These are phyloP conservation scores for Ocimum tenuiflorum DNA, from an alignment of 257 asterid species.

Conservation along the genomic window DNA sequence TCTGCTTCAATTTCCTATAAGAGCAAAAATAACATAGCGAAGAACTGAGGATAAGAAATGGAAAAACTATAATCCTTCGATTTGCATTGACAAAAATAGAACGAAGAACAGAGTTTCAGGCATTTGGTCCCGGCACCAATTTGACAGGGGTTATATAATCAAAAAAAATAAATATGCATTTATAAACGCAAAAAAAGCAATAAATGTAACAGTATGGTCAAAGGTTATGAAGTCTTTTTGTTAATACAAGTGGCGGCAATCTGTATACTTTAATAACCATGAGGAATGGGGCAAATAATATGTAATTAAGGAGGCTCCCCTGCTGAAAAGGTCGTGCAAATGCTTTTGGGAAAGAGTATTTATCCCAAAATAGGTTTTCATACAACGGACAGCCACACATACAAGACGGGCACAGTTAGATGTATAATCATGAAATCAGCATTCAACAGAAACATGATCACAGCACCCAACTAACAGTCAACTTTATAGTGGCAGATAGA, in stretches of 20 bases:
- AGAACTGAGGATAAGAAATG: constrained; percentile 8
- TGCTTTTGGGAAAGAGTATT: no score
- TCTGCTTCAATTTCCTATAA: constrained; percentile 54
- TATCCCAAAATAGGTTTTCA: no score
- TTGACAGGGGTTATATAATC: constrained; percentile 2
- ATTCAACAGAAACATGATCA: no score
- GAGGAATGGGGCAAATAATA: no score
- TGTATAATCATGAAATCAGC: no score
- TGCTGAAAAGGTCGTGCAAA: no score
- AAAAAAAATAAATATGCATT: not conserved
- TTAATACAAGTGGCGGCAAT: not conserved
- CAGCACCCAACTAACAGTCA: no score
- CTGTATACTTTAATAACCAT: not conserved
- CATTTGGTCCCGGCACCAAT: not conserved
- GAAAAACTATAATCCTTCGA: not conserved
- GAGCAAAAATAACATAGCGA: constrained; percentile 5
- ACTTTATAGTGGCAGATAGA: no score
- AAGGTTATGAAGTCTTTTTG: not conserved
- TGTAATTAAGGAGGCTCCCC: no score
- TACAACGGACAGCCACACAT: no score
- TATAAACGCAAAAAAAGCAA: not conserved
- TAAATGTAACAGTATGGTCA: not conserved
- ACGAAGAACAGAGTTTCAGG: not conserved
- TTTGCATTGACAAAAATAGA: not conserved
- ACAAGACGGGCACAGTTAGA: no score